Conservation (phyloP, 129 eudicot species). For the Logfia minima region DNA sequence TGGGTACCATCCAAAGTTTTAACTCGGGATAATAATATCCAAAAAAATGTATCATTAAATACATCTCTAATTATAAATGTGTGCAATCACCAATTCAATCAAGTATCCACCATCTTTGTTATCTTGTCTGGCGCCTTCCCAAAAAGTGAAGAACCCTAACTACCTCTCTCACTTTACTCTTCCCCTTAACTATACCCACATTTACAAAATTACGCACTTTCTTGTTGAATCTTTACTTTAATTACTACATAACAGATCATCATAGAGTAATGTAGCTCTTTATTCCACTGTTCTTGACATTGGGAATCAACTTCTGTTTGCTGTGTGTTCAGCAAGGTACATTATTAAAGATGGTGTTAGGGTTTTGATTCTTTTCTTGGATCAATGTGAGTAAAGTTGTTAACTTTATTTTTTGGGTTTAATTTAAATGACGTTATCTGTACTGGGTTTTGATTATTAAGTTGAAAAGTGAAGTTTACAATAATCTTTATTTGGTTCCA, state of each 20-base stretch:
- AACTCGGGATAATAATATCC: not conserved
- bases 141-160: slow-evolving; percentile 49
- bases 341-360: slow-evolving; percentile 27
- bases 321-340: slow-evolving; percentile 29
- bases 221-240: slow-evolving; percentile 23
- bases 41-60: too few species aligned
- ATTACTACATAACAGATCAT: not conserved
- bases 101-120: slow-evolving; percentile 41
- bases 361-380: slow-evolving; percentile 50
- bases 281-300: slow-evolving; percentile 3
- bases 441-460: slow-evolving; percentile 31
- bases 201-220: slow-evolving; percentile 31
- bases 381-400: slow-evolving; percentile 63
- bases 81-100: slow-evolving; percentile 23
- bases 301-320: slow-evolving; percentile 26
- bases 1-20: slow-evolving; percentile 12
- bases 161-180: slow-evolving; percentile 29
- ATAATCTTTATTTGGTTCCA: slow-evolving; percentile 35
- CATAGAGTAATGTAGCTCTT: slow-evolving; percentile 35
- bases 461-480: slow-evolving; percentile 37
- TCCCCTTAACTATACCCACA: slow-evolving; percentile 23
- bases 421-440: slow-evolving; percentile 34
- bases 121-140: slow-evolving; percentile 44
- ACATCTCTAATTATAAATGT: not conserved
- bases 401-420: slow-evolving; percentile 21